phyloP scores from a whole-genome alignment of 805 yeast species.

The Starmerella apicola region DNA sequence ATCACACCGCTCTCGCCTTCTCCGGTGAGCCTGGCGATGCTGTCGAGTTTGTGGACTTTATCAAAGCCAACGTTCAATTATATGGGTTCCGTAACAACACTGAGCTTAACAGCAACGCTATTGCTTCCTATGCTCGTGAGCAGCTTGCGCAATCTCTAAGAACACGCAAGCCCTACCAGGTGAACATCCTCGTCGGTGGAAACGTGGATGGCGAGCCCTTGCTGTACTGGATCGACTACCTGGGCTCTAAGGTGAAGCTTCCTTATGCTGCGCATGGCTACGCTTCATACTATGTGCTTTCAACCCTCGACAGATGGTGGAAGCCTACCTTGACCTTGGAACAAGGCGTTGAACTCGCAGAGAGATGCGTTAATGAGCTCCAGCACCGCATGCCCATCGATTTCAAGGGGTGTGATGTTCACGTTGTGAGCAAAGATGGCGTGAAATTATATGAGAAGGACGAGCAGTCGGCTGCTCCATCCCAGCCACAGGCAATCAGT shows the following conservation, averaged over 20 bases:
- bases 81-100: slow-evolving; percentile 72
- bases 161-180: slow-evolving; percentile 93
- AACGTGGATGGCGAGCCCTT: slow-evolving; percentile 53
- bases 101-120: slow-evolving; percentile 74
- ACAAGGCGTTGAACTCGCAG: slow-evolving; percentile 66
- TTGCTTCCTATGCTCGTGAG: slow-evolving; percentile 77
- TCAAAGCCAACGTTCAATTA: slow-evolving; percentile 84
- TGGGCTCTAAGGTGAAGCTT: slow-evolving; percentile 79
- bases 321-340: slow-evolving; percentile 58
- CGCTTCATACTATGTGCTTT: slow-evolving; percentile 89
- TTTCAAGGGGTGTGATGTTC: slow-evolving; percentile 72
- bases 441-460: slow-evolving; percentile 25
- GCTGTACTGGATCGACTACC: slow-evolving; percentile 81
- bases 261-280: slow-evolving; percentile 98
- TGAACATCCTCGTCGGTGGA: slow-evolving; percentile 80
- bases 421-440: slow-evolving; percentile 54
- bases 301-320: slow-evolving; percentile 83
- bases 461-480: background rate
- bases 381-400: slow-evolving; percentile 81
- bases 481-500: background rate
- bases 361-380: slow-evolving; percentile 65
- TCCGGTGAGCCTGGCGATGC: slow-evolving; percentile 97
- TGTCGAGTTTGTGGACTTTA: slow-evolving; percentile 84
- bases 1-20: slow-evolving; percentile 71
- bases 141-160: slow-evolving; percentile 79